Evolutionary conservation across 805 yeast genomes (phyloP).

Genomic region (Lipomyces oligophaga): DNA sequence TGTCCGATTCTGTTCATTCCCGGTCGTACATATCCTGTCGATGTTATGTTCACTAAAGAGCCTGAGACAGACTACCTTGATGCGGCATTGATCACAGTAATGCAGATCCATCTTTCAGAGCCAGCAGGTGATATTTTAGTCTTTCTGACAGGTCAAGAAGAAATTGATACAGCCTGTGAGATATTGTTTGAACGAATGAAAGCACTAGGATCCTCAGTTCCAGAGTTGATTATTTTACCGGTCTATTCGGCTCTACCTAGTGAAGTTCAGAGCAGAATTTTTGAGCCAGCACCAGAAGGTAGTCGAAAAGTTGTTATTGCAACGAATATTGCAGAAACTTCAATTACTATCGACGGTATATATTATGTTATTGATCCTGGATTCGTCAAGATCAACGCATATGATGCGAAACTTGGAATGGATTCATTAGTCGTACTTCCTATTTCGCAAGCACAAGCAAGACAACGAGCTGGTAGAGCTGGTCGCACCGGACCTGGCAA

Average conservation of each 20-base stretch:
- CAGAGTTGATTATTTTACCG: constrained; percentile 70
- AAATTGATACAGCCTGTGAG: constrained; percentile 82
- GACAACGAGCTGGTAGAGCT: constrained; percentile 96
- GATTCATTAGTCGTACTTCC: constrained; percentile 82
- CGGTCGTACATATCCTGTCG: constrained; percentile 91
- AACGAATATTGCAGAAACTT: constrained; percentile 96
- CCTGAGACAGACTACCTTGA: constrained; percentile 90
- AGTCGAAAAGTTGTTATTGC: constrained; percentile 86
- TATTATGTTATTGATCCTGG: constrained; percentile 94
- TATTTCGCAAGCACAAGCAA: constrained; percentile 91
- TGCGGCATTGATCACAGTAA: constrained; percentile 82
- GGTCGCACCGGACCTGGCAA: constrained; percentile 97
- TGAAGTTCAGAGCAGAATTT: constrained; percentile 74
- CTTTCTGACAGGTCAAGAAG: constrained; percentile 94
- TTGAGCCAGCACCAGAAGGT: constrained; percentile 78
- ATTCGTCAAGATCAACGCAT: constrained; percentile 85
- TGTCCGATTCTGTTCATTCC: constrained; percentile 90
- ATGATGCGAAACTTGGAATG: constrained; percentile 83
- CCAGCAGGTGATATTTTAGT: constrained; percentile 80
- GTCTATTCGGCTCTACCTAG: constrained; percentile 89
- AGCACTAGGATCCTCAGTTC: constrained; percentile 54
- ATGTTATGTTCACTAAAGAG: constrained; percentile 71
- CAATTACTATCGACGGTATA: constrained; percentile 94
- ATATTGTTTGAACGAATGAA: constrained; percentile 62
- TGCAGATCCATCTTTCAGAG: constrained; percentile 76